Base-by-base conservation (phyloP, 2,329 filamentous ascomycete genomes). In the Pezicula carpinea region DNA sequence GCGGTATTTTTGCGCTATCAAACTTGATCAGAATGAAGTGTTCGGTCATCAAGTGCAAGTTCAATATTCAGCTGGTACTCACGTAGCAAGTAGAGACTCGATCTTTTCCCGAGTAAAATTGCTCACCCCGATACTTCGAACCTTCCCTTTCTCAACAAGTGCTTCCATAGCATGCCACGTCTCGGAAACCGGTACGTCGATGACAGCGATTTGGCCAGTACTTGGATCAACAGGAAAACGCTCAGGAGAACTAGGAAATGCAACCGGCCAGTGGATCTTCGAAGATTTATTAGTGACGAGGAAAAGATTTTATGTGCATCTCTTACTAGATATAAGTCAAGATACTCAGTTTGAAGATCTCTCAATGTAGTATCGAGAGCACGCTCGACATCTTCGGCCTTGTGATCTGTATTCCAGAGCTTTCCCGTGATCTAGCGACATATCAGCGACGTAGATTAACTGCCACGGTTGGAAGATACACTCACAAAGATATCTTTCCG, bases 351-450 rank as follows among this genome's bases (percentile, higher is more conserved):
- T 33, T 71, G 67, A 10, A 80, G 65, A 47, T 77, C 73, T 47
- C 67, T 61, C 33, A 79, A 63, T 0, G 73, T 73, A 55, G 68
- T 66, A 52, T 77, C 65, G 15, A 79, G 60, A 3, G 69, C 74
- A 44, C 66, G 63, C 55, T 74, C 72, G 31, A 79, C 59, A 53
- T 66, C 60, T 35, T 61, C 58, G 4, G 59, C 58, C 21, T 59
- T 56, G 46, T 66, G 62, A 18, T 59, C 52, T n/a, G 46, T 77
- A 65, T 80, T 80, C 78, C 77, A 82, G 10, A 82, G 66, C 66
- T 82, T 83, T 52, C 71, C 72, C 11, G 78, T 81, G 44, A 77
- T 66, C 70, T 48, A 76, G 66, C 33, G 74, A 65, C 1, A 71
- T 67, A 44, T 67, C 63, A 55, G 79, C 17, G 49, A 48, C 35